Base-by-base conservation (phyloP, 2,329 filamentous ascomycete species). In the Nothophoma quercina region DNA sequence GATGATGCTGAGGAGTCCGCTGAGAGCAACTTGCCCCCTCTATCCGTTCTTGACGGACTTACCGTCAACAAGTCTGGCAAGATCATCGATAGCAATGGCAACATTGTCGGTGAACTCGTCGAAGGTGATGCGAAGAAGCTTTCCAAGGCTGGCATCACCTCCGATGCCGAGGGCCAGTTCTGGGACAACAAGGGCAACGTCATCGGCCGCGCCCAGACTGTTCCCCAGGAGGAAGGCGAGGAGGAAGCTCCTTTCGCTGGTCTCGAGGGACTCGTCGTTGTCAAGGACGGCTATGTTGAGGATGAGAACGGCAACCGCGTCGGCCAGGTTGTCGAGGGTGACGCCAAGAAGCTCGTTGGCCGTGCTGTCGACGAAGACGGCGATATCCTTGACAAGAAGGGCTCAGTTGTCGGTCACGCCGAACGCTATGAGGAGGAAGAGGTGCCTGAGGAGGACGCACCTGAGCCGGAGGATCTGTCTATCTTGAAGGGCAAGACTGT, bases 371-470 rank as follows among this genome's bases (percentile, higher is more conserved):
- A 81, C 40, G 79, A 82, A 55, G 79, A 82, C 51, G 80, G 79
- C 49, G 79, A 82, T 48, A 80, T 82, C 57, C 69, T 81, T 38
- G 79, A 81, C 67, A 81, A 81, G 76, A 80, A 80, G 68, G 80
- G 80, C 56, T 78, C 77, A 43, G 78, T 81, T 32, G 77, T 81
- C 30, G 79, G 79, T 30, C 79, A 81, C 52, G 79, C 79, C 34
- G 79, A 81, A 61, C 79, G 79, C 60, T 79, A 74, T 46, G 87
- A 91, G 68, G 84, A 87, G 49, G 86, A 91, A 58, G 80, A 82
- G 29, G 82, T 83, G 56, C 55, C 48, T 4, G 66, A 67, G 60
- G 75, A 79, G 55, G 77, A 78, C 68, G 40, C 30, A 4, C 56
- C 71, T 34, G 72, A 76, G 45, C 71, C 76, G 38, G 64, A 72